A percentile compares a stretch with the other conserved stretches of the same genome.
phyloP scores from a whole-genome alignment of 2,329 filamentous ascomycete genomes.

The Samsoniella hepiali region DNA sequence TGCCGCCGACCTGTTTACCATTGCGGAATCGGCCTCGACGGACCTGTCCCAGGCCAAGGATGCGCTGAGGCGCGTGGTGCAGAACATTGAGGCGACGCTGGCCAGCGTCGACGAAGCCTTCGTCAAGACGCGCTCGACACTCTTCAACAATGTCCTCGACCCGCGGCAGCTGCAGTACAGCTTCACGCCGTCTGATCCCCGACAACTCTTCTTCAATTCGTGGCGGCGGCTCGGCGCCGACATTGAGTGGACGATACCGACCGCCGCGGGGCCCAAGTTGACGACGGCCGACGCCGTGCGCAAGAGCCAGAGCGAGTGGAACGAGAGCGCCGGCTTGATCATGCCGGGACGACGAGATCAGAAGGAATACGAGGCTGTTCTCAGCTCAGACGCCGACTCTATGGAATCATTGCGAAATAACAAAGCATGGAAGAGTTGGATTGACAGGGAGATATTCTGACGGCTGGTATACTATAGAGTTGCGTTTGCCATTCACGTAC shows the following conservation, averaged over 20 bases:
- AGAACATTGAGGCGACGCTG: constrained; percentile 27
- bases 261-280: constrained; percentile 15
- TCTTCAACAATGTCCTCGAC: constrained; percentile 35
- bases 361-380: constrained; percentile 29
- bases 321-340: constrained; percentile 32
- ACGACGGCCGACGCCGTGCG: constrained; percentile 30
- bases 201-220: constrained; percentile 42
- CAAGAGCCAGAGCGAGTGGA: constrained; percentile 29
- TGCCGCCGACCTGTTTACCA: constrained; percentile 23
- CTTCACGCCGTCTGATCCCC: constrained; percentile 39
- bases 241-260: constrained; percentile 35
- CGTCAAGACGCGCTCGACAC: constrained; percentile 37
- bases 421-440: constrained; percentile 29
- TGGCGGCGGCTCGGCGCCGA: constrained; percentile 45
- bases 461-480: too few species aligned
- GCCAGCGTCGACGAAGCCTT: constrained; percentile 39
- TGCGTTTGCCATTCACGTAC: not conserved
- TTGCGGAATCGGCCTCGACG: constrained; percentile 20
- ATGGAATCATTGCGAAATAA: constrained; percentile 30
- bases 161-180: constrained; percentile 39
- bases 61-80: constrained; percentile 30
- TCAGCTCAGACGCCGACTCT: constrained; percentile 30
- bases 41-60: constrained; percentile 21
- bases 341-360: constrained; percentile 29
- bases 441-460: constrained; percentile 22